A percentile compares a stretch with the other conserved stretches of the same genome.
These are phyloP conservation scores for Hyphochytrium catenoides DNA, from an alignment of 352 stramenopile species.

Conservation along the genomic window DNA sequence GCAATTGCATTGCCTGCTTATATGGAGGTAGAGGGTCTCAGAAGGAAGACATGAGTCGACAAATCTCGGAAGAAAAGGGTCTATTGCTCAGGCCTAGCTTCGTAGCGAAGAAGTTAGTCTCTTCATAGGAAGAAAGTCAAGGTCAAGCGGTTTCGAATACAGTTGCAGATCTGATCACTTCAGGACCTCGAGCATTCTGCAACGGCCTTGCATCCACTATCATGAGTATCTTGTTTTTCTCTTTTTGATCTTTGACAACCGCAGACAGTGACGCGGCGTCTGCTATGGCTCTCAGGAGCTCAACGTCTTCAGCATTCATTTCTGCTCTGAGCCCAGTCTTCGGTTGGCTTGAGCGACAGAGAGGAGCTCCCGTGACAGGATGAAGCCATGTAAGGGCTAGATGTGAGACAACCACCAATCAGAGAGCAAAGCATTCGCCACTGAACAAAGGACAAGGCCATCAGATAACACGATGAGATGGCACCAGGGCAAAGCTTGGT, in stretches of 20 bases:
- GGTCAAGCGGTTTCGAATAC: neutral
- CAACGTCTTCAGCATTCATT: conserved; percentile 66
- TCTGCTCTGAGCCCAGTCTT: conserved; percentile 83
- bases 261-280: conserved; percentile 21
- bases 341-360: conserved; percentile 81
- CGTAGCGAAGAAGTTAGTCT: no score
- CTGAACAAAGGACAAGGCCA: no score
- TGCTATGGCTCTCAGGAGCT: conserved; percentile 56
- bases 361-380: conserved; percentile 50
- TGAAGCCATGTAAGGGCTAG: conserved; percentile 73
- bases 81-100: no score
- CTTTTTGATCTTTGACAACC: conserved; percentile 13
- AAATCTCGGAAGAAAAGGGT: no score
- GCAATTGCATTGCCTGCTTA: conserved; percentile 39
- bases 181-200: conserved; percentile 69
- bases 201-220: conserved; percentile 70
- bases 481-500: no score
- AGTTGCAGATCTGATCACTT: neutral
- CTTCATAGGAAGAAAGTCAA: no score
- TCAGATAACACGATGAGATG: no score
- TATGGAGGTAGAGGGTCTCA: neutral
- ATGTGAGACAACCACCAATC: no score
- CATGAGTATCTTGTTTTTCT: conserved; percentile 1
- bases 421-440: no score
- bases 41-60: neutral